Conservation (phyloP, 257 asterid genomes). For the Capsicum chinense region DNA sequence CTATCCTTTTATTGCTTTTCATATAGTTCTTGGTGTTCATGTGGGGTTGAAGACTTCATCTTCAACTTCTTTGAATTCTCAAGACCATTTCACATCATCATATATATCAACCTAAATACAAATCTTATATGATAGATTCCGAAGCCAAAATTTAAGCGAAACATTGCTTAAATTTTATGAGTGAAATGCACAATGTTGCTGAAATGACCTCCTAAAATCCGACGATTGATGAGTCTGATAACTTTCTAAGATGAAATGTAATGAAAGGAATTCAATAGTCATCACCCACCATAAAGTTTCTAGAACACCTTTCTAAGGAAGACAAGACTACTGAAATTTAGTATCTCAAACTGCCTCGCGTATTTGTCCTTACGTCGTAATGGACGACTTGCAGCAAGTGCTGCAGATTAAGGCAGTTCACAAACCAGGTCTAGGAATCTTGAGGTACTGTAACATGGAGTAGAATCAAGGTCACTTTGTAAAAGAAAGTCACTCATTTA, state of each 20-base stretch:
- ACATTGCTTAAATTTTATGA: not conserved
- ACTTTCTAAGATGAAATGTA: not conserved
- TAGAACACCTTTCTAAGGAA: not conserved
- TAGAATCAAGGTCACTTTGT: not conserved
- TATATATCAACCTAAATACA: not conserved
- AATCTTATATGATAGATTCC: not conserved
- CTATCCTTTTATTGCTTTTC: too few species aligned
- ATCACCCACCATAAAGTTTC: not conserved
- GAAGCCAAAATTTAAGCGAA: not conserved
- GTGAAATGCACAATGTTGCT: not conserved
- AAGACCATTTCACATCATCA: too few species aligned
- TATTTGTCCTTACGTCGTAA: not conserved
- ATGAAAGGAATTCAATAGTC: not conserved
- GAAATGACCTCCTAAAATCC: not conserved
- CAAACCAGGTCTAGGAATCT: not conserved
- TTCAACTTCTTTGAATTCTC: too few species aligned
- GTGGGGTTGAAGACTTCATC: too few species aligned
- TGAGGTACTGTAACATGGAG: not conserved
- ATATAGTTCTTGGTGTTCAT: too few species aligned
- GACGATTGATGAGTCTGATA: not conserved
- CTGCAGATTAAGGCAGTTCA: not conserved
- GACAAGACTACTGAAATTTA: not conserved
- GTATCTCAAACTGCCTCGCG: not conserved
- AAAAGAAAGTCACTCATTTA: not conserved
- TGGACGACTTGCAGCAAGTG: not conserved